Evolutionary conservation across 805 yeast genomes (phyloP), one percentile per base, ranked within the genome.

Genomic region (Saccharomycopsis sp.): DNA sequence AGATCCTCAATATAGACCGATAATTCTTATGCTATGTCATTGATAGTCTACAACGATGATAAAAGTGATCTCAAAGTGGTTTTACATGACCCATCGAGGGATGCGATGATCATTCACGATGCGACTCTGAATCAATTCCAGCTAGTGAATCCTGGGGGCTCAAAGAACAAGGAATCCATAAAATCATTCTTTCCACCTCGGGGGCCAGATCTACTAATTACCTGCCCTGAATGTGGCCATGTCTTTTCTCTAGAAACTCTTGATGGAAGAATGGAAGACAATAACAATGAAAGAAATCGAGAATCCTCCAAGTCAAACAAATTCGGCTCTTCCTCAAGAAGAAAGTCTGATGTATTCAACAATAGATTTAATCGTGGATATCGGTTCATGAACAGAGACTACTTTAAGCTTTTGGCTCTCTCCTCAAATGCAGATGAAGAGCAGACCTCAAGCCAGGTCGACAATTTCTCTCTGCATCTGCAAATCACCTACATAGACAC

Each of bases 91-190:
- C 50, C 50, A 6, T 34, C 41, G 10, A 23, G 46, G 10, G 39
- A 44, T 23, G 44, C 45, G 12, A 34, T 47, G 35, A 40, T 47
- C 15, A 29, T 47, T 8, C 50, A 47, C 25, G 48, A 47, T 33
- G 15, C 43, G 6, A 15, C 23, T 2, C 33, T 36, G 12, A 47
- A 47, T 29, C 27, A 26, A 12, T 47, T 44, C 31, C 48, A 47
- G 26, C 29, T 47, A 10, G 31, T 46, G 30, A 37, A 35, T 13
- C 39, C 36, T n/a, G n/a, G n/a, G n/a, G n/a, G 10, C 20, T 12
- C 30, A n/a, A 18, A 30, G 20, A 8, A 10, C 31, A 35, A 35
- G 18, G 13, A 16, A 37, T 18, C 23, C 8, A 5, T 10, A 12
- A 22, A 22, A 20, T 19, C 9, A 21, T 18, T 34, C 27, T 16